Evolutionary conservation across 2,329 filamentous ascomycete genomes (phyloP).

Genomic region (Sordariomycetes sp.): DNA sequence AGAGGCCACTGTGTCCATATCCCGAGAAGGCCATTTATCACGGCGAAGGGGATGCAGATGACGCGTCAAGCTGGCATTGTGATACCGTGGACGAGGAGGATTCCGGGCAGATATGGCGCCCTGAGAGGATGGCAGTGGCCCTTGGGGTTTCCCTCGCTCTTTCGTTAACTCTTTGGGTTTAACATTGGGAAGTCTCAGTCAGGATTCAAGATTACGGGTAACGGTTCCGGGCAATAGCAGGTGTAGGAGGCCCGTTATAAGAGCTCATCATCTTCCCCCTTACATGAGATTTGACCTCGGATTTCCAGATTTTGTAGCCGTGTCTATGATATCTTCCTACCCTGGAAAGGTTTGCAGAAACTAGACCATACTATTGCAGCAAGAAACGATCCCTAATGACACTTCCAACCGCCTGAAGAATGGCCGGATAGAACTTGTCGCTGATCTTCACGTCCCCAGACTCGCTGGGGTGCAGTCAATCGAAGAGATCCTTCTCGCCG

Average conservation of each 20-base stretch:
- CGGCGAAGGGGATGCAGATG: slow-evolving; percentile 3
- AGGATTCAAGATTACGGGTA: too few relatives aligned
- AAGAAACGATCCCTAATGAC: neutral
- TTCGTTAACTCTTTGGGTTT: neutral
- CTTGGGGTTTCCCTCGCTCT: neutral
- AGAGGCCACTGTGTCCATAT: slow-evolving; percentile 33
- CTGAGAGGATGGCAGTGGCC: neutral
- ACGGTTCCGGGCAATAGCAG: too few relatives aligned
- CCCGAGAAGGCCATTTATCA: slow-evolving; percentile 11
- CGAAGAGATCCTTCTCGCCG: slow-evolving; percentile 1
- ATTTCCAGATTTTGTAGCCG: too few relatives aligned
- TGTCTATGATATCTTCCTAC: too few relatives aligned
- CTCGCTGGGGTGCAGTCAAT: slow-evolving; percentile 4
- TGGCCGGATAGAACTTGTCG: slow-evolving; percentile 4
- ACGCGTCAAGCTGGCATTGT: slow-evolving; percentile 6
- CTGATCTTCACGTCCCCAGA: slow-evolving; percentile 5
- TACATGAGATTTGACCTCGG: too few relatives aligned
- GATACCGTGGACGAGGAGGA: neutral
- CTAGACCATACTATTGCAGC: neutral
- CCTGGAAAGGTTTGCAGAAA: too few relatives aligned
- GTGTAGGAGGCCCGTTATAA: neutral
- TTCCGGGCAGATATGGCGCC: neutral
- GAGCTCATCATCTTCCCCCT: too few relatives aligned
- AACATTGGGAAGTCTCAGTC: too few relatives aligned
- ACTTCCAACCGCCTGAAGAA: slow-evolving; percentile 3